These are phyloP conservation scores for Glycine soja DNA, from an alignment of 306 rosid genomes.

Conservation along the genomic window DNA sequence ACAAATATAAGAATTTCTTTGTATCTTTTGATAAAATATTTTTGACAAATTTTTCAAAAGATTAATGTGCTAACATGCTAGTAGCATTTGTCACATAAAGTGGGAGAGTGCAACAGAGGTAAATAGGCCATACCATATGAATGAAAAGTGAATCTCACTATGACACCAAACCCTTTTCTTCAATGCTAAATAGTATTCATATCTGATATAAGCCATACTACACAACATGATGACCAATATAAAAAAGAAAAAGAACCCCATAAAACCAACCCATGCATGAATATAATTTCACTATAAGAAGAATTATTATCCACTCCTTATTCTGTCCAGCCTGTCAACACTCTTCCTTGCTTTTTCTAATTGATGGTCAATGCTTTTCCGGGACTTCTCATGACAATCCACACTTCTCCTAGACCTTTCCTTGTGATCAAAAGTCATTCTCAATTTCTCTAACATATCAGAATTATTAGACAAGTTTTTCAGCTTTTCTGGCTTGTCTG, in stretches of 20 bases:
- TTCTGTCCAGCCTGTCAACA: conserved; percentile 80
- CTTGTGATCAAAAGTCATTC: conserved; percentile 69
- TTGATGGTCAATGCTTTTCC: conserved; percentile 78
- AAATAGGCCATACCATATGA: conserved; percentile 31
- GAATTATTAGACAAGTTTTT: conserved; percentile 61
- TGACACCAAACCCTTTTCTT: conserved; percentile 57
- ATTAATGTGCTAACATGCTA: background rate
- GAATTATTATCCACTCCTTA: conserved; percentile 69
- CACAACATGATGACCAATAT: conserved; percentile 59
- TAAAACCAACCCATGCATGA: conserved; percentile 56
- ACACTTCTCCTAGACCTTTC: conserved; percentile 86
- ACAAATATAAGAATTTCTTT: background rate
- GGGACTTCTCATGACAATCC: conserved; percentile 79
- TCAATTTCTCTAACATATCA: conserved; percentile 57
- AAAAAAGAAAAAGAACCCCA: conserved; percentile 36
- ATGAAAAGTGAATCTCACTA: conserved; percentile 46
- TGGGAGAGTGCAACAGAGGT: background rate
- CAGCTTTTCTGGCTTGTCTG: conserved; percentile 74
- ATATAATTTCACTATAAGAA: conserved; percentile 53
- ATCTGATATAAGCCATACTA: conserved; percentile 59
- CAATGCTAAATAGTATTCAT: conserved; percentile 53
- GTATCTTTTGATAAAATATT: background rate
- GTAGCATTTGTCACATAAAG: background rate
- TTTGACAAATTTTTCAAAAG: background rate
- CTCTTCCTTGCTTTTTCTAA: conserved; percentile 81